Evolutionary conservation across 139 green algal species (phyloP), one percentile per base, ranked within the genome.

Genomic region (Chlorella sp.): DNA sequence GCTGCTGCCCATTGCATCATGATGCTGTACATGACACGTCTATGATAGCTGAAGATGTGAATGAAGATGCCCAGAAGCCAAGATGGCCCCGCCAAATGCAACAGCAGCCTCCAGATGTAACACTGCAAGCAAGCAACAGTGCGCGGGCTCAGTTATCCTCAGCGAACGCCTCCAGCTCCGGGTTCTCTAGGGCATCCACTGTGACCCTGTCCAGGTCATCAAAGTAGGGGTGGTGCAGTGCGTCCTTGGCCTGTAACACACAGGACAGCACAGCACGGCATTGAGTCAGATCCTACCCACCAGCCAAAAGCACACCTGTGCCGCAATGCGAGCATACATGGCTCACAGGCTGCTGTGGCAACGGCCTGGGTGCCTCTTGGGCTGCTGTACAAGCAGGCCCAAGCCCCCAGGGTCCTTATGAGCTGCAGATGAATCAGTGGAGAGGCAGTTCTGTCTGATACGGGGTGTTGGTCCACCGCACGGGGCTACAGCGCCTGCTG

Each of bases 181-280:
- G 74, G 77, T 84, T 90, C 76, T 95, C 90, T 3, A 95, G 79
- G n/a, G 73, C 70, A 69, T 96, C 91, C 1, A 96, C 79, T 5
- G 62, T 33, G 3, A 26, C 81, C 80, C 85, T 90, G 80, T 94
- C 85, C 31, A 94, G 74, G 74, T 96, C 88, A 70, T 96, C 84
- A 86, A 99, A 98, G 88, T 97, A 98, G 6, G 91, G 87, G 84
- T 98, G 95, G 14, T 88, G 78, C 32, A 99, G 75, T 1, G 95
- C 94, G 29, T 97, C 91, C 85, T 95, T 97, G 36, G 95, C 95
- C 87, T 94, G 84, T 67, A 80, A 33, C n/a, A 32, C 55, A 64
- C 32, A 30, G 42, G 42, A 55, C 42, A 17, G n/a, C n/a, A n/a
- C n/a, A n/a, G n/a, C n/a, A n/a, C n/a, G n/a, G n/a, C n/a, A n/a